Base-by-base conservation (phyloP, 2,329 filamentous ascomycete genomes). In the Anisogramma anomala region DNA sequence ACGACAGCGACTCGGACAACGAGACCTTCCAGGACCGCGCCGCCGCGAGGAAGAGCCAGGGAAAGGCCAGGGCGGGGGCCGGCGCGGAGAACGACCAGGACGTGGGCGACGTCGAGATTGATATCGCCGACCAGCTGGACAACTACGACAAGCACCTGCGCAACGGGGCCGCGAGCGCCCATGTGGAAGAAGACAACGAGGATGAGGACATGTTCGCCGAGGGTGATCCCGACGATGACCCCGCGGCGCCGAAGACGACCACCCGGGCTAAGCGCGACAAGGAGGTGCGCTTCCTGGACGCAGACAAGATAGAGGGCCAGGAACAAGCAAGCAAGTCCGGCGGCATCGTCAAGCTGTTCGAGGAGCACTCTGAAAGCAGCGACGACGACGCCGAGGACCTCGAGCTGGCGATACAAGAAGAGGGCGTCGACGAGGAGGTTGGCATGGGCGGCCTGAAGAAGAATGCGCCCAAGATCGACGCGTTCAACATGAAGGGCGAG, bases 381-480 rank as follows among this genome's bases (percentile, higher is more conserved):
- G 74, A 79, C 20, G 74, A 82, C 20, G 74, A 82, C 20, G 77
- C 82, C 22, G 74, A 74, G n/a, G 79, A 82, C 17, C 74, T 75
- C n/a, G 79, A 85, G 36, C 74, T 84, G 48, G 87, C 84, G 20
- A 78, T 77, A 35, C 62, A 84, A 25, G 85, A 84, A 49, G 78
- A 83, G 46, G 84, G 77, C 14, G 57, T 94, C 13, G 91, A 95
- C 51, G 82, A 88, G 41, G 91, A 98, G 59, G 69, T 98, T 5
- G 91, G 91, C 2, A 81, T 85, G 1, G 91, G 91, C 11, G 83
- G 84, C 2, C 82, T 93, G 52, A 96, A 95, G 65, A 84, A 79
- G 53, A 86, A 95, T 59, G 91, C 91, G 2, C 91, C 91, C 2
- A 85, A 91, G 58, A 72, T 98, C 5, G 91, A 96, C 59, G 89